Percentiles rank a stretch among this genome's conserved stretches.
Conservation (phyloP, 805 yeast species). For the Lipomyces orientalis region DNA sequence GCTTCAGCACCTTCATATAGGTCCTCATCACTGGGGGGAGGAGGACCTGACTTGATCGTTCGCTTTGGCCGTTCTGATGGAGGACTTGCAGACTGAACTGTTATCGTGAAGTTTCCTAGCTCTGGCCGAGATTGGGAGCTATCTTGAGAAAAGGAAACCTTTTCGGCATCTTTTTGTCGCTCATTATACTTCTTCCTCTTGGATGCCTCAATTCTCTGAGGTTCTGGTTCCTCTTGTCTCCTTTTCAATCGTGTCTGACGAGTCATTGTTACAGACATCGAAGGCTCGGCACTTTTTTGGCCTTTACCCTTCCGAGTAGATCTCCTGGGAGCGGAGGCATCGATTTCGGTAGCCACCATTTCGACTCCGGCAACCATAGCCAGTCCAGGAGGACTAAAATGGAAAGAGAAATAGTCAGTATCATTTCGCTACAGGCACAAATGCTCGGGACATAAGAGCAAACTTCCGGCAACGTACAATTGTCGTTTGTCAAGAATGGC, state of each 20-base stretch:
- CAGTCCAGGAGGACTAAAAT: not conserved
- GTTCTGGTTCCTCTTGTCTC: not conserved
- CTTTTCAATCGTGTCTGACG: not conserved
- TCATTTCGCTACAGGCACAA: not conserved
- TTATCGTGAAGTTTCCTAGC: not conserved
- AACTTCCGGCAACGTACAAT: not conserved
- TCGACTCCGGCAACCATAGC: not conserved
- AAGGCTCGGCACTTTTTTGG: not conserved
- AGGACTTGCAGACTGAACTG: not conserved
- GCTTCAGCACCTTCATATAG: conserved; percentile 1
- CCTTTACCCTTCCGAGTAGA: not conserved
- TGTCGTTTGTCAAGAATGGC: not conserved
- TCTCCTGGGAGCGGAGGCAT: not conserved
- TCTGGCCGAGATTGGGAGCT: not conserved
- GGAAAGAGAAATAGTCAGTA: not conserved
- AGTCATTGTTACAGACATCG: no score
- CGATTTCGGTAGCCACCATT: not conserved
- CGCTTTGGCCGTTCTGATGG: not conserved
- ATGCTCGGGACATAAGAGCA: not conserved
- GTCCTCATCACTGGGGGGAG: conserved; percentile 6
- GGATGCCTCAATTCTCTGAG: not conserved
- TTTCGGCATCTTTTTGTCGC: conserved; percentile 13
- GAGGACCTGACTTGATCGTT: not conserved
- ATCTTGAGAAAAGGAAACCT: not conserved
- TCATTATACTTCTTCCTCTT: conserved; percentile 9